Conservation (phyloP, 225 moss, liverwort and hornwort genomes). For the Bryum argenteum region DNA sequence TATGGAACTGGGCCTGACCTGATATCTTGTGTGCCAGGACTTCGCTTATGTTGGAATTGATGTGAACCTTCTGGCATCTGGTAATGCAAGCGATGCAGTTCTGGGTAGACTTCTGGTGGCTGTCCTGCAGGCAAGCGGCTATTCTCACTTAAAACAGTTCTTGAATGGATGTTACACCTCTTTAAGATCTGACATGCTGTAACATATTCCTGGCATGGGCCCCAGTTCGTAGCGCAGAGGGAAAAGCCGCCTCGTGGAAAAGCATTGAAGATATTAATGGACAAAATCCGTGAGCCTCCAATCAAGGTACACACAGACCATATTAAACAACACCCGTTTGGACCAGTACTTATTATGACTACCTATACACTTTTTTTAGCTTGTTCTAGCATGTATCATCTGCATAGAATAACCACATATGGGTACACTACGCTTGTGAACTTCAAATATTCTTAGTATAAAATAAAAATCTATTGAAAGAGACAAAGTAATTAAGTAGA, state of each 20-base stretch:
- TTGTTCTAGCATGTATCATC: no score
- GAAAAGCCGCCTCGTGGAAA: constrained; percentile 88
- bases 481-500: no score
- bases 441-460: no score
- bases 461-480: no score
- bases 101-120: constrained; percentile 73
- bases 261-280: constrained; percentile 60
- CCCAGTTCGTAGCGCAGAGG: constrained; percentile 84
- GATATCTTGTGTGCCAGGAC: constrained; percentile 51
- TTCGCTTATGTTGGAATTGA: constrained; percentile 71
- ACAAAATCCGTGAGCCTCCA: constrained; percentile 53
- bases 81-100: constrained; percentile 64
- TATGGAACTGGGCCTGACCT: background rate
- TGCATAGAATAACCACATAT: no score
- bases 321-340: no score
- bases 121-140: constrained; percentile 71
- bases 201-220: constrained; percentile 22
- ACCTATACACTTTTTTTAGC: no score
- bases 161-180: no score
- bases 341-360: no score
- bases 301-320: constrained; percentile 47
- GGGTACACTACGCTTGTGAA: no score
- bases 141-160: background rate
- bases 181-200: constrained; percentile 20
- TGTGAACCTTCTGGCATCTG: constrained; percentile 53